Evolutionary conservation across 2,329 filamentous ascomycete species (phyloP), one percentile per base, ranked within the genome.

Genomic region (Leptographium flavum): DNA sequence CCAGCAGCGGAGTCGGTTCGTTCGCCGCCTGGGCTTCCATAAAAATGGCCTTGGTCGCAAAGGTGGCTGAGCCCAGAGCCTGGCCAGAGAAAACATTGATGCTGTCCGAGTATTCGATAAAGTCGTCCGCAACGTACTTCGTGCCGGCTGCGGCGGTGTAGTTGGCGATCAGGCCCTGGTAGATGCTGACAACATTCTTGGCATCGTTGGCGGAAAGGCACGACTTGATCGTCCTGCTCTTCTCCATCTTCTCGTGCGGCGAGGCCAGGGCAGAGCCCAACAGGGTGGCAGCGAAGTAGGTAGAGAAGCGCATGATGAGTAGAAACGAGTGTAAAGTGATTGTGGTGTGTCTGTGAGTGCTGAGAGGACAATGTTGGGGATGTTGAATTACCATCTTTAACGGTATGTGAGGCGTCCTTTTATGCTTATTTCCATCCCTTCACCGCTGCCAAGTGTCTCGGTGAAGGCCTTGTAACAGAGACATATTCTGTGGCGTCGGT

Each of bases 71-170:
- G 41, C 57, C 56, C 32, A 59, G 55, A n/a, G 57, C 55, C 44
- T 50, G 49, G 52, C 54, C 48, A 46, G 56, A 52, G 52, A 60
- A 57, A 43, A 51, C 55, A 55, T 59, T 59, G 55, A 60, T 59
- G 51, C 56, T 58, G 55, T 59, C 57, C 44, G 57, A 58, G 42
- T 53, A 51, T 52, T 59, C 57, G 47, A 56, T 55, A 35, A 59
- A 59, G 37, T 49, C 44, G 31, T 54, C 49, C 43, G 55, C 53
- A 48, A 56, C 55, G 52, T 58, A 58, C 51, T 55, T 58, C 11
- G 49, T 52, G 50, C 53, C 54, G 46, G 53, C 54, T 5, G 49
- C 51, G 31, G 52, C 50, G 37, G 46, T 51, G 53, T 59, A 60
- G 45, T 55, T 53, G 50, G 56, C 52, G 50, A 60, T 60, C 19